Evolutionary conservation across 306 rosid genomes (phyloP).

Genomic region (Senna siamea): DNA sequence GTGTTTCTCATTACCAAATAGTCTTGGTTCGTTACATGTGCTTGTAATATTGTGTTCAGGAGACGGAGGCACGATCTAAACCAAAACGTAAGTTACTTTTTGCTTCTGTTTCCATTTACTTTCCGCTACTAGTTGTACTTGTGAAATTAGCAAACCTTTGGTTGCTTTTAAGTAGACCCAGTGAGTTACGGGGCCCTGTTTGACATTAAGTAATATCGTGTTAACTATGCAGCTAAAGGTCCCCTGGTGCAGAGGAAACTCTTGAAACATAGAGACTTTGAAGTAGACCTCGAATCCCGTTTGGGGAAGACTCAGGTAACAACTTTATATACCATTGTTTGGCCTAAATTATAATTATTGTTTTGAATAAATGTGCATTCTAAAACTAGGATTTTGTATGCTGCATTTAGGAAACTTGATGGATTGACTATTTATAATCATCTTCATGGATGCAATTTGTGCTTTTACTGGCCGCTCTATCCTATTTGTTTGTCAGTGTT

Average conservation of each 20-base stretch:
- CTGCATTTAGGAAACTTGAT: not conserved
- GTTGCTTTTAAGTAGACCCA: not conserved
- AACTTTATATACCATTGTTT: not conserved
- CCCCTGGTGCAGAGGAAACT: constrained; percentile 89
- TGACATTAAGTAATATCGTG: constrained; percentile 2
- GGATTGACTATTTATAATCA: not conserved
- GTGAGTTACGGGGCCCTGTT: constrained; percentile 5
- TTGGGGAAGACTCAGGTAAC: constrained; percentile 89
- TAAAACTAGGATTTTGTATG: not conserved
- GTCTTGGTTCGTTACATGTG: not conserved
- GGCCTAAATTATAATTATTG: not conserved
- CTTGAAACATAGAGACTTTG: constrained; percentile 90
- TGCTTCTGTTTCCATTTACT: not conserved
- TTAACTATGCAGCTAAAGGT: constrained; percentile 55
- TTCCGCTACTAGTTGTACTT: not conserved
- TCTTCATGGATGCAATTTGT: not conserved
- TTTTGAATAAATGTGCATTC: not conserved
- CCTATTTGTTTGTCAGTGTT: not conserved
- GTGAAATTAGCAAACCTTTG: not conserved
- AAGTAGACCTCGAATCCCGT: constrained; percentile 90
- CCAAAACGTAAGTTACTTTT: constrained; percentile 59
- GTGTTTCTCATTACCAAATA: constrained; percentile 17
- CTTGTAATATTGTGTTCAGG: constrained; percentile 45
- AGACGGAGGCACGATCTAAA: constrained; percentile 52
- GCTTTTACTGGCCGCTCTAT: not conserved